Base-by-base conservation (phyloP, 768 basidiomycete genomes). In the Pisolithus tinctorius region DNA sequence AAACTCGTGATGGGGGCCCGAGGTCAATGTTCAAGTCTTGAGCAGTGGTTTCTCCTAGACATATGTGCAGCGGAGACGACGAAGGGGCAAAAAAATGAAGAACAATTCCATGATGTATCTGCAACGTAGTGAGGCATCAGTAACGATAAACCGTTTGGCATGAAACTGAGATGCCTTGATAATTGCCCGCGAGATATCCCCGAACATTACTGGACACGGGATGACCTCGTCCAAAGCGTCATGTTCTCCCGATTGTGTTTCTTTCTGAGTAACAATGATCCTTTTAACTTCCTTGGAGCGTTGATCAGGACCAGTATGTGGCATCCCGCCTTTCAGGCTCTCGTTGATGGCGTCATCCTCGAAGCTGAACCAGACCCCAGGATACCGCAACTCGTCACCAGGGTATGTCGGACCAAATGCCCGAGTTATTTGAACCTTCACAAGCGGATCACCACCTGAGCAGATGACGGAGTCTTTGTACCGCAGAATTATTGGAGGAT, bases 391-490 rank as follows among this genome's bases (percentile, higher is more conserved):
- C 56, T 86, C 84, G 51, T 89, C 85, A 26, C 79, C 79, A 10
- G 85, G 80, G 65, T 91, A 92, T 0, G 89, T 92, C 1, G 89
- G 90, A 2, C 89, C 89, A 66, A 93, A 91, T 14, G 78, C 80
- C 38, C 81, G 77, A 52, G 78, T 84, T 4, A 92, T 84, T 29
- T 74, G 77, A 2, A 85, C 74, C 40, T 83, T 78, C 44, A 80
- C 73, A 14, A 93, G 69, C 2, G 79, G 71, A 40, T 85, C 80
- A 25, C 80, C 74, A 0, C 73, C 68, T 6, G 84, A 82, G 4
- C 84, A 85, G 16, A 91, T 71, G 6, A 82, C 61, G 2, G 69
- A 70, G 49, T 81, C 79, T 63, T 82, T 84, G 66, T 89, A 91
- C 49, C 79, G 78, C 30, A 91, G 67, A 9, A 75, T 79, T 26